A percentile compares a stretch with the other conserved stretches of the same genome.
Evolutionary conservation across 441 rosid genomes (phyloP).

Genomic region (Populus hybrid): DNA sequence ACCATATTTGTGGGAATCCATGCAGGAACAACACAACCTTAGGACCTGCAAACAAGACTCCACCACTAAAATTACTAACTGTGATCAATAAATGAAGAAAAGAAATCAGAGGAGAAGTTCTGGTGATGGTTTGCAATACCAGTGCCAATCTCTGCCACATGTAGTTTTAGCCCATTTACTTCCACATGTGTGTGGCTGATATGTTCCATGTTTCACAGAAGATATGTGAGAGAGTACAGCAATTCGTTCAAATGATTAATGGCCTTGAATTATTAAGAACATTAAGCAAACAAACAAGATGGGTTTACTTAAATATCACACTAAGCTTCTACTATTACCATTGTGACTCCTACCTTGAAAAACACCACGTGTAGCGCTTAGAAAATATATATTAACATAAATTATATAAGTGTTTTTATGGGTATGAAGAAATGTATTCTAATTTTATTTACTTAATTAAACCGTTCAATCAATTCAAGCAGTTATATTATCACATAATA

Average conservation of each 20-base stretch:
- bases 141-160: conserved; percentile 41
- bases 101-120: not conserved
- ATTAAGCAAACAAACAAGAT: too few relatives aligned
- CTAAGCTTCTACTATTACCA: too few relatives aligned
- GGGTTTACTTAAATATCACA: too few relatives aligned
- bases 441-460: too few relatives aligned
- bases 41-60: conserved; percentile 5
- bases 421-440: too few relatives aligned
- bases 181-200: conserved; percentile 38
- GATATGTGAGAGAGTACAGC: not conserved
- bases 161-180: conserved; percentile 41
- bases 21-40: conserved; percentile 23
- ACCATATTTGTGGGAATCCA: conserved; percentile 30
- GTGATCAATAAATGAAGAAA: not conserved
- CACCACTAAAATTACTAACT: not conserved
- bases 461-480: too few relatives aligned
- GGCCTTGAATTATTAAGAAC: too few relatives aligned
- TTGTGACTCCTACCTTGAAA: too few relatives aligned
- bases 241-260: too few relatives aligned
- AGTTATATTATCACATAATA: fast-evolving
- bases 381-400: too few relatives aligned
- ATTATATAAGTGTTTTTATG: too few relatives aligned
- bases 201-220: conserved; percentile 26
- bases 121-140: conserved; percentile 15
- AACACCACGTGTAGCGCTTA: too few relatives aligned